Percentiles rank a stretch among this genome's conserved stretches.
Conservation (phyloP, 2,329 filamentous ascomycete genomes). For the Helotiales sp. region DNA sequence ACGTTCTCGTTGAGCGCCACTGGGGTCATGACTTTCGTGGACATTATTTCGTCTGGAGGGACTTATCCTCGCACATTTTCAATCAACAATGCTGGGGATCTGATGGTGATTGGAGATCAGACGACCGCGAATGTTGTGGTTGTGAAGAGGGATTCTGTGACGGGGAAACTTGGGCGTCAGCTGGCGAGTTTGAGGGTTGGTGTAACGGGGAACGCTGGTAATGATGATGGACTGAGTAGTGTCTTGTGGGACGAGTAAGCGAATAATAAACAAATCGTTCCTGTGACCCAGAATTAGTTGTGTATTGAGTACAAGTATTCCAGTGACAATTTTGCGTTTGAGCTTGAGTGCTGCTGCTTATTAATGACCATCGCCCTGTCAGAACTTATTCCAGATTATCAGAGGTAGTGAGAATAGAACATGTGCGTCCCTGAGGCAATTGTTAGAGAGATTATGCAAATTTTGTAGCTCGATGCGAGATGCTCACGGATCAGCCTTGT, state of each 20-base stretch:
- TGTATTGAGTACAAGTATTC: too few relatives aligned
- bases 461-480: too few relatives aligned
- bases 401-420: too few relatives aligned
- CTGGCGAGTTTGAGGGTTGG: conserved; percentile 50
- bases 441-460: too few relatives aligned
- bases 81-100: conserved; percentile 49
- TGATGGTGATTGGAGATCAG: conserved; percentile 52
- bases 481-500: neutral
- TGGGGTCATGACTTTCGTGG: conserved; percentile 47
- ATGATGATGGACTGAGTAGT: conserved; percentile 54
- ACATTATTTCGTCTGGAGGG: conserved; percentile 51
- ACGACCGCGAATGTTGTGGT: conserved; percentile 48
- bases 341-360: too few relatives aligned
- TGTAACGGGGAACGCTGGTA: conserved; percentile 46
- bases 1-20: conserved; percentile 46
- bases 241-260: conserved; percentile 55
- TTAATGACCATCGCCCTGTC: too few relatives aligned
- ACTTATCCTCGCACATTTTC: conserved; percentile 51
- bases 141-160: conserved; percentile 47
- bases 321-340: too few relatives aligned
- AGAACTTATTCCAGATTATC: too few relatives aligned
- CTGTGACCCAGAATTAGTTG: neutral
- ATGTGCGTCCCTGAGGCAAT: too few relatives aligned
- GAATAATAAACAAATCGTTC: neutral
- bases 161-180: conserved; percentile 48